Evolutionary conservation across 371 early-diverging fungal species (phyloP).

Genomic region (Dichotomocladium elegans): DNA sequence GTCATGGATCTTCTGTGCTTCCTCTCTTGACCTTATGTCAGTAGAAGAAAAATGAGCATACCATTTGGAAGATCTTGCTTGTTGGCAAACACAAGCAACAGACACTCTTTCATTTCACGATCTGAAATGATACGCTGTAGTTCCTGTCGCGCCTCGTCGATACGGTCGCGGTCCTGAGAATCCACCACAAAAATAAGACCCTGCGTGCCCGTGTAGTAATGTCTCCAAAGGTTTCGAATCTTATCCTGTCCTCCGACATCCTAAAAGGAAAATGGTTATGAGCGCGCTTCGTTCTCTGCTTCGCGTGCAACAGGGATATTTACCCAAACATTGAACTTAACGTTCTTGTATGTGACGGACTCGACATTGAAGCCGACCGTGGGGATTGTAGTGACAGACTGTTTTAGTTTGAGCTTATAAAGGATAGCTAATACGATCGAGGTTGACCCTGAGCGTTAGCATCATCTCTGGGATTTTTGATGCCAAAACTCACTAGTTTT

Average conservation of each 20-base stretch:
- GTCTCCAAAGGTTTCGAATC: slow-evolving; percentile 87
- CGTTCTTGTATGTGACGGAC: slow-evolving; percentile 86
- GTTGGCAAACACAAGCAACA: slow-evolving; percentile 83
- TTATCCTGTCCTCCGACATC: slow-evolving; percentile 92
- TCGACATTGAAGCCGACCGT: slow-evolving; percentile 90
- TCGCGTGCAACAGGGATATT: background rate
- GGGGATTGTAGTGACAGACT: slow-evolving; percentile 85
- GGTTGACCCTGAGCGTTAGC: background rate
- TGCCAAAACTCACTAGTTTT: slow-evolving; percentile 76
- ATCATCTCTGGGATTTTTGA: background rate
- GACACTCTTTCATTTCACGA: slow-evolving; percentile 80
- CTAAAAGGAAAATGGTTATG: slow-evolving; percentile 25
- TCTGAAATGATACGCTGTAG: slow-evolving; percentile 78
- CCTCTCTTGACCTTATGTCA: background rate
- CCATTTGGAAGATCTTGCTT: slow-evolving; percentile 83
- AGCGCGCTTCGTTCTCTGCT: background rate
- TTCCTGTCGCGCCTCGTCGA: slow-evolving; percentile 82
- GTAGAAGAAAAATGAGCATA: no score
- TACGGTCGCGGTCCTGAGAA: slow-evolving; percentile 79
- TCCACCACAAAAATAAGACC: slow-evolving; percentile 88
- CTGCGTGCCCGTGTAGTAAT: slow-evolving; percentile 86
- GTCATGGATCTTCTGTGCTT: background rate
- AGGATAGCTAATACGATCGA: slow-evolving; percentile 65
- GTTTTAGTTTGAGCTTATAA: slow-evolving; percentile 84
- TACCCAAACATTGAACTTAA: slow-evolving; percentile 85